Conservation (phyloP, 495 filamentous ascomycete species). For the Hypomontagnella submonticulosa region DNA sequence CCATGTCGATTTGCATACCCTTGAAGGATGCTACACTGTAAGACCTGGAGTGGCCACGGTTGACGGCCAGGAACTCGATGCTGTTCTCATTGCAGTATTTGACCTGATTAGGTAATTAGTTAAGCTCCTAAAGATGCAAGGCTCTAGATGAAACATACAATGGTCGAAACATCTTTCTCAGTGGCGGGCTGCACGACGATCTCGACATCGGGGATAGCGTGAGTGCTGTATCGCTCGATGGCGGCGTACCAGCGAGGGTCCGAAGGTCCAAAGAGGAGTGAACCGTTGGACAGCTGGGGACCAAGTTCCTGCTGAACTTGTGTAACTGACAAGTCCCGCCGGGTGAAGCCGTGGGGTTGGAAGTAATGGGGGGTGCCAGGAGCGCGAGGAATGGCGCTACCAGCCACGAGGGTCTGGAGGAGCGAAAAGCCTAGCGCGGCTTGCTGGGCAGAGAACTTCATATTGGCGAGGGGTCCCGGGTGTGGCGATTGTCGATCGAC, state of each 20-base stretch:
- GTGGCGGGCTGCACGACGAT: slow-evolving; percentile 19
- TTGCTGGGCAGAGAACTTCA: too few species aligned
- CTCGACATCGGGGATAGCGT: slow-evolving; percentile 5
- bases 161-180: slow-evolving; percentile 16
- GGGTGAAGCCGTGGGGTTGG: too few species aligned
- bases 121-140: not conserved
- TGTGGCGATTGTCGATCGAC: too few species aligned
- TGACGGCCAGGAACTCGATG: slow-evolving; percentile 63
- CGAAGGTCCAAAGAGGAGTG: slow-evolving; percentile 14
- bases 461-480: too few species aligned
- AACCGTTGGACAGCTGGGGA: slow-evolving; percentile 3
- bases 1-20: slow-evolving; percentile 22
- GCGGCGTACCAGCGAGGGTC: slow-evolving; percentile 10
- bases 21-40: slow-evolving; percentile 24
- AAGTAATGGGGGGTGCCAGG: too few species aligned
- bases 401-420: too few species aligned
- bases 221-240: slow-evolving; percentile 19
- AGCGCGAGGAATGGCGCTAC: too few species aligned
- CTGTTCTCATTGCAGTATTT: slow-evolving; percentile 14
- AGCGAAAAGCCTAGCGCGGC: too few species aligned
- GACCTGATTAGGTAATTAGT: not conserved
- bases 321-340: slow-evolving; percentile 1
- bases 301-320: slow-evolving; percentile 1
- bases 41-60: slow-evolving; percentile 57
- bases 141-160: slow-evolving; percentile 8